Conservation (phyloP, 345 rosid genomes). For the Rhizophora mangle region DNA sequence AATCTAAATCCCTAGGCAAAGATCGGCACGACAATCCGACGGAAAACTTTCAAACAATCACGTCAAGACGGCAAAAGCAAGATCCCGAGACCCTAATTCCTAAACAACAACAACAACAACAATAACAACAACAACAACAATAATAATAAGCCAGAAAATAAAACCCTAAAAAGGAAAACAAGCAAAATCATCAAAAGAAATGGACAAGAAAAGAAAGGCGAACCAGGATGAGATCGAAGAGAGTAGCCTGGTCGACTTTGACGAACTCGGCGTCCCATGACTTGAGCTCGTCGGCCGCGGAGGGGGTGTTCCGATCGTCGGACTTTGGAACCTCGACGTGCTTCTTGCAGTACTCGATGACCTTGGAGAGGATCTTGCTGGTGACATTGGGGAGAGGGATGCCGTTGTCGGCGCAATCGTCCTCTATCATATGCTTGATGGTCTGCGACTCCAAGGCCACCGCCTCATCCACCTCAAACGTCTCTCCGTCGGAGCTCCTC, state of each 20-base stretch:
- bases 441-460: constrained; percentile 21
- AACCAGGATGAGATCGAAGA: constrained; percentile 24
- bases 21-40: too few species aligned
- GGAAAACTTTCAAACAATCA: too few species aligned
- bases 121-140: background rate
- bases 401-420: constrained; percentile 14
- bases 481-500: constrained; percentile 16
- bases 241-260: constrained; percentile 26
- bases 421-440: constrained; percentile 20
- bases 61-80: too few species aligned
- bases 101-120: too few species aligned
- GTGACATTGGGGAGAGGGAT: constrained; percentile 24
- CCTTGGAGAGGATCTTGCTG: constrained; percentile 18
- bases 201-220: background rate
- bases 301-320: constrained; percentile 13
- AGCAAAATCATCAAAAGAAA: background rate
- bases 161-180: background rate
- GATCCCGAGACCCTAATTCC: too few species aligned
- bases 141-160: background rate
- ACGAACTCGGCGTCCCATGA: constrained; percentile 28
- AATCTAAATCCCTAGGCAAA: too few species aligned
- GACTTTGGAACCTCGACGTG: constrained; percentile 27
- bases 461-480: constrained; percentile 21
- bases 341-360: constrained; percentile 24
- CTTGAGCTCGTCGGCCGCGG: constrained; percentile 9